phyloP scores from a whole-genome alignment of 164 flowering plant species.

The Sextonia rubra region DNA sequence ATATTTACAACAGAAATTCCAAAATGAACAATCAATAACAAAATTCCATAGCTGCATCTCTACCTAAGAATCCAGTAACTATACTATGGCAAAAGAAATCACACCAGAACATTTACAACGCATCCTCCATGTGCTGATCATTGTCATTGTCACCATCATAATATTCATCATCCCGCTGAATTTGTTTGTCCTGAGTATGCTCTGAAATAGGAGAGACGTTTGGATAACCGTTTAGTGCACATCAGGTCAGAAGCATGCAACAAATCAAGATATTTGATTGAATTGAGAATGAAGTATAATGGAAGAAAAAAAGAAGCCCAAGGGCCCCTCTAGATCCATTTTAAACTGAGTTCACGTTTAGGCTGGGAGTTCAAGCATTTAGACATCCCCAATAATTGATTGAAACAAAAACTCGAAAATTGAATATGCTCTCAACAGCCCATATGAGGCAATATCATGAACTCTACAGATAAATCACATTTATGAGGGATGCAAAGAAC shows the following conservation, averaged over 20 bases:
- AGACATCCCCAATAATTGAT: no score
- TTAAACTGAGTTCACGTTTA: no score
- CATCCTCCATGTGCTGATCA: conserved; percentile 66
- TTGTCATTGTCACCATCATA: conserved; percentile 93
- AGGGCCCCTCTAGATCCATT: neutral
- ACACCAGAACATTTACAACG: conserved; percentile 12
- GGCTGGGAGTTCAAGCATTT: no score
- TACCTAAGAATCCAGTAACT: neutral
- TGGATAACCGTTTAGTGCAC: neutral
- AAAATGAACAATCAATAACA: neutral
- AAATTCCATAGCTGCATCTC: neutral
- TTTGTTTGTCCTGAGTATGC: conserved; percentile 83
- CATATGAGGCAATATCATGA: no score
- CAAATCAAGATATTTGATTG: neutral
- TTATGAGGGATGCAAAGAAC: no score
- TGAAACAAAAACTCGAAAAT: no score
- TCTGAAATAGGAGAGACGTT: conserved; percentile 37
- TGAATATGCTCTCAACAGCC: no score
- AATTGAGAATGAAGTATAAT: neutral
- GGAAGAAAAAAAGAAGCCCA: neutral
- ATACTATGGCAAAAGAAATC: neutral
- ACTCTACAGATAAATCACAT: no score
- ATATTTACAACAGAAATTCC: neutral
- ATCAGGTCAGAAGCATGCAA: neutral
- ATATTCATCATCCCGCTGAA: conserved; percentile 92